phyloP scores from a whole-genome alignment of 192 early-diverging fungal species.

The Allomyces javanicus region DNA sequence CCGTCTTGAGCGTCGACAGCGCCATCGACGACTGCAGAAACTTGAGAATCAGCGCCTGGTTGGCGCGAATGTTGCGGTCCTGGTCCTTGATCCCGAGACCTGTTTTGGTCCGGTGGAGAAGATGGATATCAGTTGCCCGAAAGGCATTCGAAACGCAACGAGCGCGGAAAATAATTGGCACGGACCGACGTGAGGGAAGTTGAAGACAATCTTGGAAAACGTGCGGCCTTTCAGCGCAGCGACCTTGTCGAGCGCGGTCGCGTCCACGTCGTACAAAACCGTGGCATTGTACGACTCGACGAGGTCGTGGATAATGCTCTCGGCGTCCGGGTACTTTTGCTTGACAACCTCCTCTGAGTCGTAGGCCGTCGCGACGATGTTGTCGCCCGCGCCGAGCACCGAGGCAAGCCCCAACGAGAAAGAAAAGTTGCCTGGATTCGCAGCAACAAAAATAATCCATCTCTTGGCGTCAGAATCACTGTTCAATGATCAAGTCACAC shows the following conservation, averaged over 20 bases:
- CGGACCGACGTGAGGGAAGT: constrained; percentile 83
- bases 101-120: constrained; percentile 4
- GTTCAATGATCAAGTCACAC: too few species aligned
- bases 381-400: constrained; percentile 29
- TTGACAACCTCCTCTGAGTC: constrained; percentile 44
- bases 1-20: constrained; percentile 7
- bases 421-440: constrained; percentile 61
- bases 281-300: constrained; percentile 31
- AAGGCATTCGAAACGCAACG: neutral
- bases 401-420: constrained; percentile 55
- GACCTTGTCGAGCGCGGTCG: constrained; percentile 36
- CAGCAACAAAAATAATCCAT: too few species aligned
- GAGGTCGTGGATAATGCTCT: constrained; percentile 41
- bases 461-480: too few species aligned
- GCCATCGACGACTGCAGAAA: constrained; percentile 33
- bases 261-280: constrained; percentile 61
- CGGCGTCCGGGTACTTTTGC: constrained; percentile 60
- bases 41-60: constrained; percentile 46
- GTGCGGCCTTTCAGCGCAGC: constrained; percentile 29
- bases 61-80: constrained; percentile 55
- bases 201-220: constrained; percentile 79
- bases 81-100: constrained; percentile 82
- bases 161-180: neutral
- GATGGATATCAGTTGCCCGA: neutral
- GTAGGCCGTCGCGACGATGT: constrained; percentile 51